These are phyloP conservation scores for Plasmopara muralis DNA, from an alignment of 352 stramenopile species.

Conservation along the genomic window DNA sequence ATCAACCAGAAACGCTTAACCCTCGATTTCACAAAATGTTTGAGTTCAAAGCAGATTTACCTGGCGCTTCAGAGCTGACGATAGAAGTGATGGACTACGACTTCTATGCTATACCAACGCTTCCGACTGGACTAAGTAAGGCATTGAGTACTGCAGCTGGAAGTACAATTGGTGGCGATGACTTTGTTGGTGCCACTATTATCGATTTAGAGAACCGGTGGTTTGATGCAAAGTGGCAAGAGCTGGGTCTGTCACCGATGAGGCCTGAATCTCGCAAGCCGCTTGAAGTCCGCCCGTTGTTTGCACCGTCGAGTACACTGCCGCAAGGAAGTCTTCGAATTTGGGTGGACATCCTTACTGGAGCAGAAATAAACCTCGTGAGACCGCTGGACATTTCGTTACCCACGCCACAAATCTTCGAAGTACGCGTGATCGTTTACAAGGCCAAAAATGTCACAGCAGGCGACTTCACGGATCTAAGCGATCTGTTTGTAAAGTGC, in stretches of 20 bases:
- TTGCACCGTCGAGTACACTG: conserved; percentile 62
- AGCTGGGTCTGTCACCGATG: conserved; percentile 39
- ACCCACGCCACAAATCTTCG: conserved; percentile 65
- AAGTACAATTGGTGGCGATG: conserved; percentile 57
- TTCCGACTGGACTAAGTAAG: conserved; percentile 48
- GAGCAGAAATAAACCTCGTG: conserved; percentile 55
- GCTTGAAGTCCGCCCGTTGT: conserved; percentile 56
- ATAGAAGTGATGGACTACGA: conserved; percentile 72
- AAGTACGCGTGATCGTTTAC: conserved; percentile 91
- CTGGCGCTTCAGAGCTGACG: conserved; percentile 60
- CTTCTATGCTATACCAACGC: conserved; percentile 52
- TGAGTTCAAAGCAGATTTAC: conserved; percentile 86
- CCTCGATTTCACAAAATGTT: conserved; percentile 90
- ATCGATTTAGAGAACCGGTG: conserved; percentile 92
- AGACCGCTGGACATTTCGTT: conserved; percentile 75
- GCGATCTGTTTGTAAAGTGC: conserved; percentile 86
- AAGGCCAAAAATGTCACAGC: conserved; percentile 84
- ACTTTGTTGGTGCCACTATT: conserved; percentile 88
- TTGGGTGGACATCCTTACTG: conserved; percentile 88
- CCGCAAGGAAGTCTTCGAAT: conserved; percentile 66
- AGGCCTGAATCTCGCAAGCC: conserved; percentile 41
- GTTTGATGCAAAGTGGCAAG: conserved; percentile 86
- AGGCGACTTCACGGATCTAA: conserved; percentile 79
- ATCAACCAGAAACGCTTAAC: conserved; percentile 60
- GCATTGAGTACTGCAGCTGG: conserved; percentile 38